Conservation (phyloP, 148 eudicot genomes). For the Spergularia marina region DNA sequence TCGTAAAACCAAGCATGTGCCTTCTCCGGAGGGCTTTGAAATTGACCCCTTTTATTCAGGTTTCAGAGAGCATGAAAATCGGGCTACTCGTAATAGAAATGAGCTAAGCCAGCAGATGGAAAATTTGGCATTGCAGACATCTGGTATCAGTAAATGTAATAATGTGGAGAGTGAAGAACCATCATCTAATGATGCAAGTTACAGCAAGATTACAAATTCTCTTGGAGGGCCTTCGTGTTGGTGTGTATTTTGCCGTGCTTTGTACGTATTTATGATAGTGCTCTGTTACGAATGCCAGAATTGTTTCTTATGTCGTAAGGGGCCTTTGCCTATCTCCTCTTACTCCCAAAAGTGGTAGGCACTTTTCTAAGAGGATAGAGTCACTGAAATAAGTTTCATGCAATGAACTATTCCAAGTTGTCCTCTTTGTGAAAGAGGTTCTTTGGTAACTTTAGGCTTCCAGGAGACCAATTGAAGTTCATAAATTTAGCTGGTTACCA, state of each 20-base stretch:
- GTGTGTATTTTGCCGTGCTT: conserved; percentile 27
- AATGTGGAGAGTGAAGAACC: conserved; percentile 37
- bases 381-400: background rate
- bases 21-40: conserved; percentile 35
- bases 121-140: conserved; percentile 25
- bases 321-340: background rate
- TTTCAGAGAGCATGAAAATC: conserved; percentile 16
- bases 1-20: conserved; percentile 55
- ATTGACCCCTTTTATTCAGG: conserved; percentile 22
- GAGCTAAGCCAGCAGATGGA: conserved; percentile 29
- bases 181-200: conserved; percentile 34
- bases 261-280: background rate
- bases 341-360: background rate
- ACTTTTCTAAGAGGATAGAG: background rate
- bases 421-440: background rate
- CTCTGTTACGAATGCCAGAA: background rate
- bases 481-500: background rate
- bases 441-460: background rate
- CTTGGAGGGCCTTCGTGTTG: conserved; percentile 52
- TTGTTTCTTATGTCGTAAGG: background rate
- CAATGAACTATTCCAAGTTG: background rate
- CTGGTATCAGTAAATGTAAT: conserved; percentile 20
- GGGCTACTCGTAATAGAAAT: conserved; percentile 22
- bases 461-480: background rate
- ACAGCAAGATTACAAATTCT: conserved; percentile 30